Conservation (phyloP, 2,329 filamentous ascomycete genomes). For the Diplodia seriata region DNA sequence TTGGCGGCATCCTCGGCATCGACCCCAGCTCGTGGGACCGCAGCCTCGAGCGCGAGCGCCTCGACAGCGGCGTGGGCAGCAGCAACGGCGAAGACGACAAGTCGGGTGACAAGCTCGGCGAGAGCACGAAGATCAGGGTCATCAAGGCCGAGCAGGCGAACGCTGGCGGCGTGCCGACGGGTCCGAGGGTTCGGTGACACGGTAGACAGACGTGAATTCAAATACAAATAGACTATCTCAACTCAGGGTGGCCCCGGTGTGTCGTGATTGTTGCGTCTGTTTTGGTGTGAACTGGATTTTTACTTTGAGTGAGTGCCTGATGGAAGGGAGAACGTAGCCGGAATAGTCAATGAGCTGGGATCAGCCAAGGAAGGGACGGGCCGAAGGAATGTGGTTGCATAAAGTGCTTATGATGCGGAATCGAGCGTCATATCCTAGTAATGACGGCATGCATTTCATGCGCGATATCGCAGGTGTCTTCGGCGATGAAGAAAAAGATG, state of each 20-base stretch:
- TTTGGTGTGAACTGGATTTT: not conserved
- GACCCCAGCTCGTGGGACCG: conserved; percentile 67
- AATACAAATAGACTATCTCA: conserved; percentile 31
- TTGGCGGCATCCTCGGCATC: conserved; percentile 69
- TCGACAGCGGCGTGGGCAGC: conserved; percentile 40
- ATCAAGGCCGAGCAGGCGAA: conserved; percentile 49
- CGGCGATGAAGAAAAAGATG: no score
- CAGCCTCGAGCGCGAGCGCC: conserved; percentile 43
- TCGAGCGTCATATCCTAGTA: no score
- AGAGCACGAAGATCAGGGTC: conserved; percentile 42
- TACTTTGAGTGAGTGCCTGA: not conserved
- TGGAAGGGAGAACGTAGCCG: not conserved
- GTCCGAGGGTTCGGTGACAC: conserved; percentile 38
- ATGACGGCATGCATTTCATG: no score
- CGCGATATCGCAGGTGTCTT: no score
- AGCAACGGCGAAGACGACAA: conserved; percentile 33
- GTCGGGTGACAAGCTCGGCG: conserved; percentile 41
- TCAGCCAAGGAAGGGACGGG: no score
- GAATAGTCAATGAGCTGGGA: no score
- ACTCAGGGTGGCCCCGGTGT: not conserved
- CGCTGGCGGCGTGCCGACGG: conserved; percentile 42
- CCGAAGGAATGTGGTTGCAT: no score
- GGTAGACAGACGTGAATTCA: conserved; percentile 22
- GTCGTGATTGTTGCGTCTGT: not conserved
- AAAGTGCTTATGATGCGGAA: no score